Percentiles rank a stretch among this genome's conserved stretches.
Evolutionary conservation across 129 eudicot genomes (phyloP).

Genomic region (Rutidosis leptorrhynchoides): DNA sequence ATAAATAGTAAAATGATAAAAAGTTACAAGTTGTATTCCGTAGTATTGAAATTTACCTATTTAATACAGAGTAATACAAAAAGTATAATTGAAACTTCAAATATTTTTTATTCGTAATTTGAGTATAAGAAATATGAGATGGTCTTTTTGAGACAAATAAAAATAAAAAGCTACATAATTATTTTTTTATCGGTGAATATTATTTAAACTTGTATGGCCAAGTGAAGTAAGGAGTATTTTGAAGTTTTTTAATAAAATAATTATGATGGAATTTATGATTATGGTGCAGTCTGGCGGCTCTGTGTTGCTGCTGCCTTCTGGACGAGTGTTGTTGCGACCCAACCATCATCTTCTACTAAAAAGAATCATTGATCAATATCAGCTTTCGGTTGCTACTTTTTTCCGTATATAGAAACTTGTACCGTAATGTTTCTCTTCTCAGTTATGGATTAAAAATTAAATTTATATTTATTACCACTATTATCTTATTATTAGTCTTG

Average conservation of each 20-base stretch:
- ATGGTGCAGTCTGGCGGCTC: conserved; percentile 69
- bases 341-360: conserved; percentile 57
- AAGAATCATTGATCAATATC: not conserved
- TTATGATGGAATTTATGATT: not conserved
- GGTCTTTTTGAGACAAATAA: too few species aligned
- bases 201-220: too few species aligned
- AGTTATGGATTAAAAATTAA: not conserved
- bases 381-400: not conserved
- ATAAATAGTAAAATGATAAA: too few species aligned
- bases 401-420: not conserved
- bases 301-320: conserved; percentile 79
- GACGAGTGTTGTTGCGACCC: conserved; percentile 96
- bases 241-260: not conserved
- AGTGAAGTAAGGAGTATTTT: not conserved
- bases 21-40: too few species aligned
- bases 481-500: not conserved
- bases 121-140: too few species aligned
- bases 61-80: too few species aligned
- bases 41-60: too few species aligned
- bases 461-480: conserved; percentile 7
- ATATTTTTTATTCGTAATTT: too few species aligned
- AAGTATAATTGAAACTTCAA: too few species aligned
- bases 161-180: too few species aligned
- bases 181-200: too few species aligned
- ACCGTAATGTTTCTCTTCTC: not conserved